Percentiles rank a stretch among this genome's conserved stretches.
These are phyloP conservation scores for Wickerhamomyces bovis DNA, from an alignment of 805 yeast species.

Conservation along the genomic window DNA sequence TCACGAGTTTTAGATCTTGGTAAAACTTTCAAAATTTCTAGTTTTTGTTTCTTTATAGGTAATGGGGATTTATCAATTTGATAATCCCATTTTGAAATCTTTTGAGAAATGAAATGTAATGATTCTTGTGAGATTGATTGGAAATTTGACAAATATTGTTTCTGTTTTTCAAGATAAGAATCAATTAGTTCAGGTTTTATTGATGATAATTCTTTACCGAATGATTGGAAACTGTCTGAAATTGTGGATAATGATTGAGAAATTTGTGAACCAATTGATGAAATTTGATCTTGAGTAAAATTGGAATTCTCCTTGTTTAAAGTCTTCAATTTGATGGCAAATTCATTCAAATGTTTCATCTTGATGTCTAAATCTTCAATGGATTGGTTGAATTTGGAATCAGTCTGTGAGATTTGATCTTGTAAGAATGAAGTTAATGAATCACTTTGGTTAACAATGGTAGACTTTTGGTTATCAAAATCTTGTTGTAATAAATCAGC, in stretches of 20 bases:
- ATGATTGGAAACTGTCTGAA: slow-evolving; percentile 6
- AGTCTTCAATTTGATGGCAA: slow-evolving; percentile 7
- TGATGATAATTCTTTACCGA: slow-evolving; percentile 8
- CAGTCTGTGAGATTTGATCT: slow-evolving; percentile 8
- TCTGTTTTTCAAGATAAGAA: slow-evolving; percentile 8
- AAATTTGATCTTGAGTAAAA: slow-evolving; percentile 13
- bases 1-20: slow-evolving; percentile 14
- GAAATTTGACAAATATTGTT: slow-evolving; percentile 3
- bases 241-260: slow-evolving; percentile 11
- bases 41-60: slow-evolving; percentile 18
- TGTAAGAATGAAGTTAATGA: not conserved
- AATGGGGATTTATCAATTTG: slow-evolving; percentile 8
- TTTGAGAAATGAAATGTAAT: slow-evolving; percentile 4
- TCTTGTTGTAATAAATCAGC: not conserved
- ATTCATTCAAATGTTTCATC: slow-evolving; percentile 9
- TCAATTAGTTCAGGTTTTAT: slow-evolving; percentile 17
- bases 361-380: slow-evolving; percentile 5
- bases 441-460: not conserved
- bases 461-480: not conserved
- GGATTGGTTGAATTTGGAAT: not conserved
- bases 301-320: slow-evolving; percentile 11
- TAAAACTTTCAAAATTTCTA: slow-evolving; percentile 2
- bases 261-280: slow-evolving; percentile 8
- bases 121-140: slow-evolving; percentile 1
- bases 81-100: slow-evolving; percentile 2